phyloP scores from a whole-genome alignment of 805 yeast genomes.

The Groenewaldozyma tartarivorans region DNA sequence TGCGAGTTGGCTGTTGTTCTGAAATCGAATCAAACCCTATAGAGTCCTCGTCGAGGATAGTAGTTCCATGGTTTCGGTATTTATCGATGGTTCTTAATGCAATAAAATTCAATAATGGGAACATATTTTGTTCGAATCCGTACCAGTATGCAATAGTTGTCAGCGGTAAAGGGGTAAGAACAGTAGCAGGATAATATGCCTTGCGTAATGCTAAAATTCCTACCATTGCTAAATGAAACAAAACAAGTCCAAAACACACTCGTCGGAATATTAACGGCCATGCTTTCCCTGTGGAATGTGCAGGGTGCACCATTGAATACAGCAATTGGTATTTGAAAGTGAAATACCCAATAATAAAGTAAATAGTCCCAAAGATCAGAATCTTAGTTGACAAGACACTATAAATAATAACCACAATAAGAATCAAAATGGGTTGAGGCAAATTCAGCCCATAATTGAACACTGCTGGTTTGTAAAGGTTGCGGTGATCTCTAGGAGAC shows the following conservation, averaged over 20 bases:
- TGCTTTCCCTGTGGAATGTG: slow-evolving; percentile 92
- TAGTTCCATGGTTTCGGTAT: slow-evolving; percentile 9
- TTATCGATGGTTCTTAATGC: slow-evolving; percentile 70
- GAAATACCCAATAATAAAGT: slow-evolving; percentile 76
- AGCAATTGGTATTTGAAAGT: slow-evolving; percentile 86
- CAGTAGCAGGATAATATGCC: slow-evolving; percentile 65
- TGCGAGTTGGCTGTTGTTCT: slow-evolving; percentile 4
- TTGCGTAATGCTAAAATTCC: slow-evolving; percentile 78
- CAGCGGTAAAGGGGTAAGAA: slow-evolving; percentile 68
- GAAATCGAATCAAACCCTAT: background rate
- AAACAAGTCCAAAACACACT: slow-evolving; percentile 64
- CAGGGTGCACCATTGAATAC: slow-evolving; percentile 88
- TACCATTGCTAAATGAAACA: slow-evolving; percentile 88
- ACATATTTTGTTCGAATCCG: slow-evolving; percentile 72
- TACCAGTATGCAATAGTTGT: slow-evolving; percentile 57
- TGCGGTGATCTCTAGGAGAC: slow-evolving; percentile 75
- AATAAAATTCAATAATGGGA: slow-evolving; percentile 75
- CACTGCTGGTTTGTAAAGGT: slow-evolving; percentile 76
- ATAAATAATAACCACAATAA: slow-evolving; percentile 77
- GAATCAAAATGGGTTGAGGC: slow-evolving; percentile 83
- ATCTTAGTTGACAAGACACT: slow-evolving; percentile 86
- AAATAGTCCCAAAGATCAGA: slow-evolving; percentile 70
- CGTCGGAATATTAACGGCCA: slow-evolving; percentile 89
- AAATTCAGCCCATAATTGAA: slow-evolving; percentile 85
- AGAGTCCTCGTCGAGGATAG: slow-evolving; percentile 2